Evolutionary conservation across 139 green algal genomes (phyloP).

Genomic region (Astrephomene gubernaculifera): DNA sequence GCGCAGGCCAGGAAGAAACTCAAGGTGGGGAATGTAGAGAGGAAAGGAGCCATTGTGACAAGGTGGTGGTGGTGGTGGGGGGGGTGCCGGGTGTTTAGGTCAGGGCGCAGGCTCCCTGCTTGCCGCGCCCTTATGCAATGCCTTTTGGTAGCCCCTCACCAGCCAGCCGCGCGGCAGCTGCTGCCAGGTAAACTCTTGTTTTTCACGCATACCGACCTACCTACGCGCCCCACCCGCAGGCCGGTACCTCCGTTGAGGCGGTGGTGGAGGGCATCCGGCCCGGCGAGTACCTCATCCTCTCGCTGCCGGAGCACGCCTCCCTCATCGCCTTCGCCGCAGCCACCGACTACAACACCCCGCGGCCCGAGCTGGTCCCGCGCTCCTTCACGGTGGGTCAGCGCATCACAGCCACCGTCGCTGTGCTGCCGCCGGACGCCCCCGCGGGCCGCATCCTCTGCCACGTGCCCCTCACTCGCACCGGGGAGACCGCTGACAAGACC

Average conservation of each 20-base stretch:
- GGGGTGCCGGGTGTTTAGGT: too few relatives aligned
- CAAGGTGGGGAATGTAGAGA: too few relatives aligned
- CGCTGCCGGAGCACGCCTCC: slow-evolving; percentile 47
- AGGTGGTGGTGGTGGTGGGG: background rate
- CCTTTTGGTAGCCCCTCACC: too few relatives aligned
- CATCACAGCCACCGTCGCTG: slow-evolving; percentile 41
- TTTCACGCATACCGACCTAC: too few relatives aligned
- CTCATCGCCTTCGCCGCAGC: slow-evolving; percentile 74
- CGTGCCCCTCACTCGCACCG: slow-evolving; percentile 27
- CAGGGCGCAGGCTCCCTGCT: too few relatives aligned
- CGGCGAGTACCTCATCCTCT: slow-evolving; percentile 68
- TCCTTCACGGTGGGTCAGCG: slow-evolving; percentile 45
- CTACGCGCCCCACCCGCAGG: too few relatives aligned
- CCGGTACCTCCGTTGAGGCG: slow-evolving; percentile 43
- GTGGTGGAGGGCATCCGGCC: slow-evolving; percentile 59
- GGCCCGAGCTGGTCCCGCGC: background rate
- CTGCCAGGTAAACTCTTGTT: too few relatives aligned
- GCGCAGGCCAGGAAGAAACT: slow-evolving; percentile 6
- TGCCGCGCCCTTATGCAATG: too few relatives aligned
- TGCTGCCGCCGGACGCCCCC: slow-evolving; percentile 38
- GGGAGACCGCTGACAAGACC: too few relatives aligned
- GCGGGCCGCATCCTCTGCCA: slow-evolving; percentile 56
- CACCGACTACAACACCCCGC: slow-evolving; percentile 77
- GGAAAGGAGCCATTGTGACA: background rate
- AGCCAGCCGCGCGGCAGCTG: too few relatives aligned